Base-by-base conservation (phyloP, 23 red algal genomes). In the Gracilaria domingensis region DNA sequence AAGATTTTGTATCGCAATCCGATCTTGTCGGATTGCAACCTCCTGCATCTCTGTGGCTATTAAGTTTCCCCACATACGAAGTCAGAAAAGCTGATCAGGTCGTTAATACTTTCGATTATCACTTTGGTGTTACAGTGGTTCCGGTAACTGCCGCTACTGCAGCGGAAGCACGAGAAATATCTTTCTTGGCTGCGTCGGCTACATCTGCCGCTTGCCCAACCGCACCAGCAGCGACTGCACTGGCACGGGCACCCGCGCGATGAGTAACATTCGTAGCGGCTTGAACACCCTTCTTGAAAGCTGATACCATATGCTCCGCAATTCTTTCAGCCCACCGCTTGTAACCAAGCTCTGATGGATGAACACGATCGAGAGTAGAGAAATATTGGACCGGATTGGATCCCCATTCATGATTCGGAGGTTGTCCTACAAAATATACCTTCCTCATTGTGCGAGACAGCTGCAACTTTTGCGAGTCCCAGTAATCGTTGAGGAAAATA, bases 261-360 rank as follows among this genome's bases (percentile, higher is more conserved):
- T 77, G 39, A 25, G 72, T 77, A 2, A 77, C 39, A 50, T 23
- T 51, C 5, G 72, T 28, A 1, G 79, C 79, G 20, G 79, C 79
- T 26, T 45, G 23, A 26, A 65, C 65, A 73, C 64, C 67, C 62
- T 90, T 90, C 61, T 59, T 39, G 60, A 90, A 90, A 11, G 87
- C 87, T 25, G 51, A 35, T 20, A 84, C 80, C 89, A 94, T 94
- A 25, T 94, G 81, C 28, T 80, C 82, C 44, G 91, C 91, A 93
- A 96, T 96, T 64, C 89, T 49, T 62, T 96, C 88, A 17, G 87
- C 94, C 94, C 94, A 96, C 8, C 69, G 44, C 18, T 84, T 53
- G 55, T 96, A 96, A 1, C 94, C 94, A 23, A 93, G 49, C n/a
- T 93, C 88, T 35, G 76, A 92, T 2, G 94, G 94, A 82, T 96